Percentiles rank a stretch among this genome's conserved stretches.
These are phyloP conservation scores for Globisporangium perplexum DNA, from an alignment of 352 stramenopile genomes.

Conservation along the genomic window DNA sequence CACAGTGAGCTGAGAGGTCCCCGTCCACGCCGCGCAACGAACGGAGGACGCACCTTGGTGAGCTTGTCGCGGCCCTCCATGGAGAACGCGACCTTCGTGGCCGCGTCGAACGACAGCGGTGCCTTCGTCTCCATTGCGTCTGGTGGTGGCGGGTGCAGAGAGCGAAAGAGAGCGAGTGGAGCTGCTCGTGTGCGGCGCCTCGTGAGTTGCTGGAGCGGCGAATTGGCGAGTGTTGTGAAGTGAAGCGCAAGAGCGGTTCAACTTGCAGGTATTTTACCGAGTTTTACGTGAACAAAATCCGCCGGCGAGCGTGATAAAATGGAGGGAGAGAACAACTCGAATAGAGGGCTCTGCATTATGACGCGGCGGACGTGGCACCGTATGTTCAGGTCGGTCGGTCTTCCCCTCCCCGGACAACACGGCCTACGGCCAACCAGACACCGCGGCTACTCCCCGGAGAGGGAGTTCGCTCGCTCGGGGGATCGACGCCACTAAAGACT, in stretches of 20 bases:
- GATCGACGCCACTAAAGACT: too few species aligned
- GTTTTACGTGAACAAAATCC: too few species aligned
- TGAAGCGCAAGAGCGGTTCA: slow-evolving; percentile 1
- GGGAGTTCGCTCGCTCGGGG: too few species aligned
- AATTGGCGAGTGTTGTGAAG: too few species aligned
- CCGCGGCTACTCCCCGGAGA: too few species aligned
- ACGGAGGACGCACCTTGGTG: slow-evolving; percentile 85
- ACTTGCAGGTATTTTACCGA: slow-evolving; percentile 3
- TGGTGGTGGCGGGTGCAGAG: neutral
- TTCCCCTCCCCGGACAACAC: too few species aligned
- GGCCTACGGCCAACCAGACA: too few species aligned
- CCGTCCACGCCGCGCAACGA: too few species aligned
- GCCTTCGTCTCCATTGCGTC: slow-evolving; percentile 41
- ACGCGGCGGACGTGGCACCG: neutral
- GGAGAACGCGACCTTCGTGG: slow-evolving; percentile 63
- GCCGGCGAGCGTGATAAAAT: neutral
- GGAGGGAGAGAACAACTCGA: neutral
- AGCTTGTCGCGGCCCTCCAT: slow-evolving; percentile 85
- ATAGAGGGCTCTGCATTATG: neutral
- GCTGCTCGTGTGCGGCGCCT: too few species aligned
- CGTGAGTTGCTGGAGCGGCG: too few species aligned
- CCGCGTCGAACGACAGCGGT: slow-evolving; percentile 51
- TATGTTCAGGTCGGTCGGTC: too few species aligned
- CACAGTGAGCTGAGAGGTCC: neutral
- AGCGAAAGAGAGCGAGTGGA: too few species aligned